Evolutionary conservation across 345 rosid genomes (phyloP).

Genomic region (Arabidopsis suecica): DNA sequence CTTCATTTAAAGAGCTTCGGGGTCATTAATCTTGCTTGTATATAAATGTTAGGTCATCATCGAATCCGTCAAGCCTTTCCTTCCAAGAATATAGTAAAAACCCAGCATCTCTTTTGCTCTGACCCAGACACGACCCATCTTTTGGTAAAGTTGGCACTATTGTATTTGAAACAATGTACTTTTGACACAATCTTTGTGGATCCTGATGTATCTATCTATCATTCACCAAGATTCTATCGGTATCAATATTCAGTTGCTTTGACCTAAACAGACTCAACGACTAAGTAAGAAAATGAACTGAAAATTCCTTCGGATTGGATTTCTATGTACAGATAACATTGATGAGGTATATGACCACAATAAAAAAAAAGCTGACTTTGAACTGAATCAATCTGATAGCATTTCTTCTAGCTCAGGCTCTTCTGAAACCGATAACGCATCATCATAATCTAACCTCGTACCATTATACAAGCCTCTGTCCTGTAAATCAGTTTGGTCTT

Average conservation of each 20-base stretch:
- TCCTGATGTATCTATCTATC: constrained; percentile 27
- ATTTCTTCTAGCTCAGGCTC: constrained; percentile 87
- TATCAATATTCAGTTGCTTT: not conserved
- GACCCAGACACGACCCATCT: constrained; percentile 20
- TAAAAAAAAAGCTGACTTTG: not conserved
- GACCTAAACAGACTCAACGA: constrained; percentile 21
- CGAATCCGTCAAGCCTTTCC: constrained; percentile 67
- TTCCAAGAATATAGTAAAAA: constrained; percentile 48
- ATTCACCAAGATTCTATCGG: constrained; percentile 11
- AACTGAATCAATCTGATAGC: constrained; percentile 65
- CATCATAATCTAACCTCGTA: constrained; percentile 68
- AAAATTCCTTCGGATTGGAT: constrained; percentile 15
- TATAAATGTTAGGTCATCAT: constrained; percentile 60
- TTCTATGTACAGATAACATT: constrained; percentile 41
- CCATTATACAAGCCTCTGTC: constrained; percentile 52
- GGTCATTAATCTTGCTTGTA: constrained; percentile 24
- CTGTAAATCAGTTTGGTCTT: constrained; percentile 52
- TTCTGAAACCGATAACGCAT: constrained; percentile 47
- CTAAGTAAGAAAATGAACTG: constrained; percentile 10
- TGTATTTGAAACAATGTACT: constrained; percentile 28
- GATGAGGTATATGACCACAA: constrained; percentile 27
- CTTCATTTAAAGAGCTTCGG: constrained; percentile 3
- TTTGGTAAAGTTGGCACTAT: constrained; percentile 11
- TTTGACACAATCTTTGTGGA: constrained; percentile 15
- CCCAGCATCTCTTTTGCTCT: constrained; percentile 24